Evolutionary conservation across 2,329 filamentous ascomycete genomes (phyloP), one percentile per base, ranked within the genome.

Genomic region (Penicillium sp.): DNA sequence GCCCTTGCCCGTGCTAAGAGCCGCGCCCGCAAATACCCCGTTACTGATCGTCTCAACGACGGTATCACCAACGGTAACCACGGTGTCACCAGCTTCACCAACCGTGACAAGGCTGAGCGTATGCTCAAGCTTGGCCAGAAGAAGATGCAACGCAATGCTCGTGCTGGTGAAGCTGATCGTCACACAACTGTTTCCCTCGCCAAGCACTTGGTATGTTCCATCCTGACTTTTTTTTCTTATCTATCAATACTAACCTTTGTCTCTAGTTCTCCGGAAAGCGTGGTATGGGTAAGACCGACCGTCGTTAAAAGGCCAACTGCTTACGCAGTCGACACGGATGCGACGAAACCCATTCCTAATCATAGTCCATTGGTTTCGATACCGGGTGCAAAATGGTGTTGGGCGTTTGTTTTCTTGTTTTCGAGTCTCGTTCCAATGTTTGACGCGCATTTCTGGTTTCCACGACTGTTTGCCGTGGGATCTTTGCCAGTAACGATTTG

Each of bases 101-200:
- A 83, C 46, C 84, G 89, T 62, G 82, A 81, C 56, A 95, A 93
- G 83, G 92, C 90, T 36, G 92, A 96, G 75, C 87, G 88, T 68
- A 80, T 95, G 72, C 83, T 86, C 71, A 97, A 96, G 83, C 78
- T 99, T 72, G 83, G 87, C 67, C 95, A 99, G 87, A 92, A 93
- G 83, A 93, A 92, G 85, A 97, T 95, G 92, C 99, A 99, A 81
- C 86, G 93, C 62, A 94, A 95, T 88, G 94, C 94, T 42, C 87
- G 92, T 75, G 90, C 95, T 82, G 94, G 94, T 81, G 94, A 99
- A 80, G 92, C 88, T 58, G 94, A 99, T 82, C 86, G 95, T 72
- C 93, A 97, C 78, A 86, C 86, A 58, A 87, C 87, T 52, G 89
- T 89, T 36, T 83, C 89, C 49, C 77, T 96, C 75, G 85, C 87